A percentile compares a stretch with the other conserved stretches of the same genome.
phyloP scores from a whole-genome alignment of 352 stramenopile species.

The Globisporangium solare region DNA sequence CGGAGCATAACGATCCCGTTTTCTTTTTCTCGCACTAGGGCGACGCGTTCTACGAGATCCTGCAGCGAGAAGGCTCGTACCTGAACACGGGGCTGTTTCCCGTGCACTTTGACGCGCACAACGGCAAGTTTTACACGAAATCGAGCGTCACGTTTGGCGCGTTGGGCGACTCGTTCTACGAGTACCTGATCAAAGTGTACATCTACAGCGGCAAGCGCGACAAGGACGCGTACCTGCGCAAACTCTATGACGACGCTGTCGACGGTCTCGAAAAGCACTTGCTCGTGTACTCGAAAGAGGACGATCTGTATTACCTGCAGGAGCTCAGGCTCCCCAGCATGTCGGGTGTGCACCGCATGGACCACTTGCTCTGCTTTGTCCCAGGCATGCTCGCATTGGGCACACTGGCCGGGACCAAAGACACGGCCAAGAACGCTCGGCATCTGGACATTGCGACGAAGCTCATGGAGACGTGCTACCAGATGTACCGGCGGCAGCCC shows the following conservation, averaged over 20 bases:
- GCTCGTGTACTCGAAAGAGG: constrained; percentile 58
- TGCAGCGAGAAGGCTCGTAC: constrained; percentile 66
- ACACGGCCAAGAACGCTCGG: constrained; percentile 66
- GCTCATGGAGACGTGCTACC: constrained; percentile 91
- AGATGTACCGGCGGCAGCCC: constrained; percentile 91
- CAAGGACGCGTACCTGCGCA: constrained; percentile 60
- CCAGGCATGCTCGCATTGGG: constrained; percentile 92
- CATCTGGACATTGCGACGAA: constrained; percentile 88
- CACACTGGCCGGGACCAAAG: constrained; percentile 48
- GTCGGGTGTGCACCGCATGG: constrained; percentile 80
- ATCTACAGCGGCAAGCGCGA: constrained; percentile 90
- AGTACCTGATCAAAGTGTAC: constrained; percentile 98
- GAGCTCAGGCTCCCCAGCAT: constrained; percentile 45
- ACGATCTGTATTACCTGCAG: constrained; percentile 70
- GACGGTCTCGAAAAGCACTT: constrained; percentile 91
- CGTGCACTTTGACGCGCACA: constrained; percentile 57
- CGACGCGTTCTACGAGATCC: constrained; percentile 72
- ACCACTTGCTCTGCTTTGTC: constrained; percentile 97
- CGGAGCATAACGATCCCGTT: not conserved
- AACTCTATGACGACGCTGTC: constrained; percentile 93
- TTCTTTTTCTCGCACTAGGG: constrained; percentile 29
- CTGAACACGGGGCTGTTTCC: constrained; percentile 87
- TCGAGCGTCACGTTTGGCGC: constrained; percentile 90
- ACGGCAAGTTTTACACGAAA: constrained; percentile 24
- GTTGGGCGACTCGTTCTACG: constrained; percentile 96